Base-by-base conservation (phyloP, 768 basidiomycete species). In the Tremella yokohamensis region DNA sequence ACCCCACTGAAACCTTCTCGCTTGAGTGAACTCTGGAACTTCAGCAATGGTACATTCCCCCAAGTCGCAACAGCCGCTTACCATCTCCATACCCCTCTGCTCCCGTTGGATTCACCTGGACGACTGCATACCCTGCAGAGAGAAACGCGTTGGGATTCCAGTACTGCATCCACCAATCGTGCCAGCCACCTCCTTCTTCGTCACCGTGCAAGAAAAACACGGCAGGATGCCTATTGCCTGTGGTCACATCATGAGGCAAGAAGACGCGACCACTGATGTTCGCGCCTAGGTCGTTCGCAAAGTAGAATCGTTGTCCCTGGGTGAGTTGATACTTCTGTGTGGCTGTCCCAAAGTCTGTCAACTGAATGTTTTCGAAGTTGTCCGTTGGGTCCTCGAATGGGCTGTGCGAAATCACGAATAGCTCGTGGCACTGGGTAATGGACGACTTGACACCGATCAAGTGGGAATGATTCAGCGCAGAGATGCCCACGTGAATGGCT, bases 351-450 rank as follows among this genome's bases (percentile, higher is more conserved):
- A 64, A 57, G 29, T 54, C 47, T 8, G 62, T 60, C 52, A 60
- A 60, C 19, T 58, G 42, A 54, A 64, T 60, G 26, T 64, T 48
- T 52, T 64, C 62, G 26, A 49, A 64, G 40, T 56, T 64, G 51
- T 60, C 59, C 20, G 62, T 60, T 2, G 62, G 62, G 51, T 64
- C 62, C 29, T 60, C 58, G 49, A 56, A 59, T 6, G 62, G 62
- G 11, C 48, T 51, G 54, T 64, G 62, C 25, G 58, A 60, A 1
- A 60, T 57, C 8, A 64, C 59, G 44, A 50, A 64, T 13, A 60
- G 55, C 37, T 64, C 58, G 15, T 53, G 52, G 8, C 44, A 48
- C 16, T 50, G 38, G 4, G 24, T 40, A 19, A 47, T 24, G 13
- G 34, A 25, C n/a, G 54, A 38, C 42, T 64, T 64, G 25, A 64